A percentile compares a stretch with the other conserved stretches of the same genome.
Conservation (phyloP, 192 early-diverging fungal species). For the Spinellus fusiger region DNA sequence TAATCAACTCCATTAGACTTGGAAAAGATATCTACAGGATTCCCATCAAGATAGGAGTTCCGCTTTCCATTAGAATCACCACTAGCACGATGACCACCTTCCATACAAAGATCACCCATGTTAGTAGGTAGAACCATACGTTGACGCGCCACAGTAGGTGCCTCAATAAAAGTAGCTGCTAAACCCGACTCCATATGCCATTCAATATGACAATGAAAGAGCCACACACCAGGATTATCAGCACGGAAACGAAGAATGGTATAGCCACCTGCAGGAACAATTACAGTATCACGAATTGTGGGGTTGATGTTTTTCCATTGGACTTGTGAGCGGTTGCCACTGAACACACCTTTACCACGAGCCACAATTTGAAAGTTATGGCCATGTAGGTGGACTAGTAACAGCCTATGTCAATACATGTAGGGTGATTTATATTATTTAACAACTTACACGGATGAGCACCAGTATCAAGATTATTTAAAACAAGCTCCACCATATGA, state of each 20-base stretch:
- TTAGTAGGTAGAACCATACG: conserved; percentile 44
- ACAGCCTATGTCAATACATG: too few relatives aligned
- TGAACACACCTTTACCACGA: conserved; percentile 52
- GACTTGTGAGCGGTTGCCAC: conserved; percentile 28
- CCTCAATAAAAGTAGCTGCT: conserved; percentile 64
- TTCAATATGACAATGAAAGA: conserved; percentile 67
- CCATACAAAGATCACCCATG: conserved; percentile 60
- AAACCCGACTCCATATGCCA: conserved; percentile 72
- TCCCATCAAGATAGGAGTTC: conserved; percentile 59
- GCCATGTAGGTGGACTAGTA: conserved; percentile 81
- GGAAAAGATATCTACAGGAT: conserved; percentile 40
- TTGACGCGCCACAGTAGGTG: conserved; percentile 56
- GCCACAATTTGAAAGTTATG: conserved; percentile 77
- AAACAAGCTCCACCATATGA: conserved; percentile 60
- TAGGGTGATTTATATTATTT: too few relatives aligned
- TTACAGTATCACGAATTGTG: conserved; percentile 68
- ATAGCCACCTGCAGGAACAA: conserved; percentile 60
- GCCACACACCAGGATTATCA: conserved; percentile 55
- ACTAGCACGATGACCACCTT: conserved; percentile 44
- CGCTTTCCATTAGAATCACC: conserved; percentile 75
- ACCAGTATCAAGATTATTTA: conserved; percentile 72
- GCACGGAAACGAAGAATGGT: conserved; percentile 69
- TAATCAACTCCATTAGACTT: conserved; percentile 50
- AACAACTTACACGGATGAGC: conserved; percentile 61
- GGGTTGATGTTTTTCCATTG: conserved; percentile 53